Base-by-base conservation (phyloP, 768 basidiomycete species). In the Russula emetica region DNA sequence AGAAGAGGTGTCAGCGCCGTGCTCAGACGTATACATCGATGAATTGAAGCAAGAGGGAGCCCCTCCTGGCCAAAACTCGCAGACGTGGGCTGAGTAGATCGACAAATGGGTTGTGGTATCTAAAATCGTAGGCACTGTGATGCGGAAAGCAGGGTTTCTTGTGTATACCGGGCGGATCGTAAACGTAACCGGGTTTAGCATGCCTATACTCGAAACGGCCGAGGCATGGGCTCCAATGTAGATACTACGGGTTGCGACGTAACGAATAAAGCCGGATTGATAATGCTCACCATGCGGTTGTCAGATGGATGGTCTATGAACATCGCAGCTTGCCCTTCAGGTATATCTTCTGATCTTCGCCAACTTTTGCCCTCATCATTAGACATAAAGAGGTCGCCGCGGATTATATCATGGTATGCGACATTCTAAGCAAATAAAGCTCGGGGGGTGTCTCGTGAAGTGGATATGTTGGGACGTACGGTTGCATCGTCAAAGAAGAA, bases 401-500 rank as follows among this genome's bases (percentile, higher is more conserved):
- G 79, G 49, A 82, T 68, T 3, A 83, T 73, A 74, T 98, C 94
- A 70, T 94, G 92, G 70, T 90, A 94, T 54, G 96, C 78, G n/a
- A 86, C 88, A 26, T 76, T 77, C 86, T 88, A 72, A 14, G 6
- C 20, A 16, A 14, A 44, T 26, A 6, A 32, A 57, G 7, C 13
- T 54, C 26, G 55, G 45, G 14, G 56, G 3, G 8, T 63, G 40
- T 38, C 53, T 24, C 30, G 6, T 16, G 30, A 18, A 30, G 47
- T 16, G 26, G 9, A 38, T 47, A n/a, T 64, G 24, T 13, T 6
- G 30, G 8, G 26, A 78, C 88, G 69, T 69, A 95, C 95, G 34
- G 87, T 75, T 8, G 92, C 87, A 76, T 97, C 96, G 66, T 98
- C 91, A 76, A 98, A 97, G 80, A 94, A 98, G 78, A 89, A 90